A percentile compares a stretch with the other conserved stretches of the same genome.
phyloP scores from a whole-genome alignment of 2,329 filamentous ascomycete genomes.

The Xylaria sp. region DNA sequence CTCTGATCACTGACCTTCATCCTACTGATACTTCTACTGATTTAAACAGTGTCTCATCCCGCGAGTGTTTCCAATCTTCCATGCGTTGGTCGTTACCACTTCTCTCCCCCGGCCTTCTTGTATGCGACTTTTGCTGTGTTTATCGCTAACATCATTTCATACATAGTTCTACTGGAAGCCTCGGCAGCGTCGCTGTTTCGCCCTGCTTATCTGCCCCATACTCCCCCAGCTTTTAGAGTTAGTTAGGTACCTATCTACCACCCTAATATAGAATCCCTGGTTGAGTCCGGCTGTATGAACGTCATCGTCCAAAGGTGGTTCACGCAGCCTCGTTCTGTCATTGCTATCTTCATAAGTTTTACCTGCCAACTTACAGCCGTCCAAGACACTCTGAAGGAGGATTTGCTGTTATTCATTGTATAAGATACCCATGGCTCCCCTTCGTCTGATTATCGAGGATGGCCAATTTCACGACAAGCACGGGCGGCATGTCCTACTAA shows the following conservation, averaged over 20 bases:
- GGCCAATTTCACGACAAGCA: constrained; percentile 83
- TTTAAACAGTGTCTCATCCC: not conserved
- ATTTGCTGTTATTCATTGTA: not conserved
- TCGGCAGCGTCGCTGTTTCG: not conserved
- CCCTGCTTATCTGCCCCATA: not conserved
- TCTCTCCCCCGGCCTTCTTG: too few relatives aligned
- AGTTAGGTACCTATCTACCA: not conserved
- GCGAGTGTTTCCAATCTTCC: not conserved
- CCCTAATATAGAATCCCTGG: constrained; percentile 12
- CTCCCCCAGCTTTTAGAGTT: not conserved
- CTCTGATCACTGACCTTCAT: not conserved
- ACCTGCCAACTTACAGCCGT: not conserved
- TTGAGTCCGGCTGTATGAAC: constrained; percentile 12
- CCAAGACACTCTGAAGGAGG: not conserved
- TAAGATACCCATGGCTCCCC: constrained; percentile 69
- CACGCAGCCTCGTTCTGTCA: not conserved
- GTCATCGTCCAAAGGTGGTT: constrained; percentile 14
- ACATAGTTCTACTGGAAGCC: not conserved
- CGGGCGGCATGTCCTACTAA: constrained; percentile 85
- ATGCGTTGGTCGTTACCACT: not conserved
- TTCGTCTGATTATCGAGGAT: constrained; percentile 86
- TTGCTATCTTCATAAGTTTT: not conserved
- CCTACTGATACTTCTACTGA: not conserved
- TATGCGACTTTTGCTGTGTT: not conserved
- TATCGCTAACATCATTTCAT: not conserved